These are phyloP conservation scores for Volvox reticuliferus DNA, from an alignment of 139 green algal species.

Conservation along the genomic window DNA sequence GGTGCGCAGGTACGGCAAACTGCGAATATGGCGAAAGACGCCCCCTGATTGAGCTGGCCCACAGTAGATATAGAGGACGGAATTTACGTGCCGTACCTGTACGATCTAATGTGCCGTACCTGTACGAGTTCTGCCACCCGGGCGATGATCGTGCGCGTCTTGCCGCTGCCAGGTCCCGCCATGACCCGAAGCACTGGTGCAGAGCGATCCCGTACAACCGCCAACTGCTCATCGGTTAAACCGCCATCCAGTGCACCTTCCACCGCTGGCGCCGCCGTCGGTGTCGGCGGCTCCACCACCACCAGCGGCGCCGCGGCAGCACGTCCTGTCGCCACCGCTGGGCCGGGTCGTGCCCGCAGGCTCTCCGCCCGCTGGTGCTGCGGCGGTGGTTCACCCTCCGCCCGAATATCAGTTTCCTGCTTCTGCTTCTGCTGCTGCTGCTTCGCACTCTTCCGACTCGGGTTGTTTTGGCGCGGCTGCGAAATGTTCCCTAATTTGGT, in stretches of 20 bases:
- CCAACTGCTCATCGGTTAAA: conserved; percentile 38
- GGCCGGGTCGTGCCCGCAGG: not conserved
- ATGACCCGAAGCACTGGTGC: not conserved
- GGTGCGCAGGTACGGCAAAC: too few relatives aligned
- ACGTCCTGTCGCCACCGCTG: not conserved
- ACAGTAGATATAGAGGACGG: too few relatives aligned
- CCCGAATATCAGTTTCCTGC: too few relatives aligned
- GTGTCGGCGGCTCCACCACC: not conserved
- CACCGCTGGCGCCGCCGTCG: conserved; percentile 31
- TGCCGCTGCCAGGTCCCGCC: conserved; percentile 82
- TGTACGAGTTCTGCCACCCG: conserved; percentile 76
- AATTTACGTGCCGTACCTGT: too few relatives aligned
- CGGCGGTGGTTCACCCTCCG: too few relatives aligned
- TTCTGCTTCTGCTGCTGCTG: too few relatives aligned
- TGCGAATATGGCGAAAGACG: too few relatives aligned
- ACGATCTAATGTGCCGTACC: not conserved
- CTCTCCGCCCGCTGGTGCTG: not conserved
- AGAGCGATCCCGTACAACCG: not conserved
- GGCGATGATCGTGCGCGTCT: conserved; percentile 84
- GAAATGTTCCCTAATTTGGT: not conserved
- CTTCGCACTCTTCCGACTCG: too few relatives aligned
- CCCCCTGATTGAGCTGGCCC: too few relatives aligned
- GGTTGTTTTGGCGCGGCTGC: not conserved
- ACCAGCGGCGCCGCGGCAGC: conserved; percentile 22
- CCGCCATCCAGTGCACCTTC: not conserved